Conservation (phyloP, 768 basidiomycete species). For the Suillus luteus region DNA sequence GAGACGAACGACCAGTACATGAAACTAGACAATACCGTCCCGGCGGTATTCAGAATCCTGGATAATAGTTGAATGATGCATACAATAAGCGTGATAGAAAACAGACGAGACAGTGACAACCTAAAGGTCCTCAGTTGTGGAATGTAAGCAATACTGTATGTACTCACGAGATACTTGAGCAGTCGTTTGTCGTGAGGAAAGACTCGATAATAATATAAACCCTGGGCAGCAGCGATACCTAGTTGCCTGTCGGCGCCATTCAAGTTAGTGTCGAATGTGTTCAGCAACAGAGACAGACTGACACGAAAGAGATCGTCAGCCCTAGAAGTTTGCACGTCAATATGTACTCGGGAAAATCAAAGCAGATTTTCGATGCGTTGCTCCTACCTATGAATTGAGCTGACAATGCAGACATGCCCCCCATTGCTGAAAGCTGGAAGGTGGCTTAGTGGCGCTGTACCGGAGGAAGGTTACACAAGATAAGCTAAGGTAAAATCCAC, state of each 20-base stretch:
- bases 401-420: not conserved
- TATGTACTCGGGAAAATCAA: not conserved
- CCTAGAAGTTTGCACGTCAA: not conserved
- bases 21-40: not conserved
- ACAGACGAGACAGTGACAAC: not conserved
- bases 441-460: not conserved
- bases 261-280: not conserved
- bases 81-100: not conserved
- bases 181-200: slow-evolving; percentile 10
- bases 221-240: slow-evolving; percentile 1
- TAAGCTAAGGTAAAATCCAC: not conserved
- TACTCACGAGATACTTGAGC: slow-evolving; percentile 9
- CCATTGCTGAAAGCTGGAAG: not conserved
- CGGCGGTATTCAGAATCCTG: not conserved
- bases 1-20: not conserved
- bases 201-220: not conserved
- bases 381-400: not conserved
- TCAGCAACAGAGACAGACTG: not conserved
- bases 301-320: not conserved
- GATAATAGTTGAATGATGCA: not conserved
- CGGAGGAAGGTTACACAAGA: not conserved
- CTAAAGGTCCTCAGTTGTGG: not conserved
- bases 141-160: not conserved
- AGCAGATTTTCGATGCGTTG: not conserved
- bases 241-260: slow-evolving; percentile 1